Evolutionary conservation across 179 eudicot genomes (phyloP).

Genomic region (Monotropa hypopitys): DNA sequence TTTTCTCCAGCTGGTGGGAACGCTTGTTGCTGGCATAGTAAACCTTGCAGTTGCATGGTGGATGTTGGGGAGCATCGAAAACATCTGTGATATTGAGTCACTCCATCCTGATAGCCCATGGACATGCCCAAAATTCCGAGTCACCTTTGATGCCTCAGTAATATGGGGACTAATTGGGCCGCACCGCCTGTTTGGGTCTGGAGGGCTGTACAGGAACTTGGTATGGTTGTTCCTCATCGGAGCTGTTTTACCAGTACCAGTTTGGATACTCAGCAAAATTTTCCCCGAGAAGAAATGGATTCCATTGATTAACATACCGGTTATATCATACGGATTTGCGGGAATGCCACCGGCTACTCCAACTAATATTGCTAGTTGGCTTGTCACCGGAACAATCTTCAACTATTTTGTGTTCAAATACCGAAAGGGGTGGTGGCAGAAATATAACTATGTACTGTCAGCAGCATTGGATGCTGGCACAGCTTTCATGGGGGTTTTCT

Average conservation of each 20-base stretch:
- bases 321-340: constrained; percentile 87
- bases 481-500: constrained; percentile 86
- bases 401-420: constrained; percentile 85
- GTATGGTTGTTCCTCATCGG: constrained; percentile 88
- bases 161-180: constrained; percentile 99
- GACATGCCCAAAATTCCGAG: constrained; percentile 94
- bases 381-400: constrained; percentile 68
- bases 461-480: constrained; percentile 97
- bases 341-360: constrained; percentile 99
- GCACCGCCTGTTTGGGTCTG: constrained; percentile 57
- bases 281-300: constrained; percentile 94
- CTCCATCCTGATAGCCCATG: constrained; percentile 91
- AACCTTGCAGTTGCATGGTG: constrained; percentile 96
- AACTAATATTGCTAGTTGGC: constrained; percentile 88
- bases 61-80: constrained; percentile 72
- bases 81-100: constrained; percentile 69
- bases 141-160: constrained; percentile 82
- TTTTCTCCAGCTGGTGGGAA: constrained; percentile 56
- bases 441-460: constrained; percentile 78
- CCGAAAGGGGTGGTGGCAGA: constrained; percentile 84
- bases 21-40: constrained; percentile 67
- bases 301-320: constrained; percentile 78
- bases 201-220: constrained; percentile 81
- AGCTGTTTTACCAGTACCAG: constrained; percentile 78
- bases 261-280: constrained; percentile 72